These are phyloP conservation scores for Peltaster fructicola DNA, from an alignment of 2,329 filamentous ascomycete species.

Conservation along the genomic window DNA sequence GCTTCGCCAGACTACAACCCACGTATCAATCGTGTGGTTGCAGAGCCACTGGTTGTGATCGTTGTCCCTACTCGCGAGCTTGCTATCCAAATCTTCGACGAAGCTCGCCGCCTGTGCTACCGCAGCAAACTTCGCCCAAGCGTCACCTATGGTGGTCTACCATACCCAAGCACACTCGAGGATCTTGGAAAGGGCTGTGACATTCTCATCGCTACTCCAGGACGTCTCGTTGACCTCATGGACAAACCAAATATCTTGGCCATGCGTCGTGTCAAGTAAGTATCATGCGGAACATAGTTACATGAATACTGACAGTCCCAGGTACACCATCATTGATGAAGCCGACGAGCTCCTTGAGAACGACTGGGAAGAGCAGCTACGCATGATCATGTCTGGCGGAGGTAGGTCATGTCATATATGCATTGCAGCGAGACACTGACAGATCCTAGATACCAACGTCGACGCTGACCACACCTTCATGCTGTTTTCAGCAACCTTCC, in stretches of 20 bases:
- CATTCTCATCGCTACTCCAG: constrained; percentile 72
- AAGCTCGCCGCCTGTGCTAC: constrained; percentile 83
- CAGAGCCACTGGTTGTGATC: constrained; percentile 76
- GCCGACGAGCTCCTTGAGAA: constrained; percentile 73
- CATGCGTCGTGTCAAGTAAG: constrained; percentile 59
- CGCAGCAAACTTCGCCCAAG: constrained; percentile 86
- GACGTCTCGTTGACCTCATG: constrained; percentile 74
- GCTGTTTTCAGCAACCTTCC: constrained; percentile 93
- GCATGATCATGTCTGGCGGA: constrained; percentile 59
- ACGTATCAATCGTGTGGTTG: constrained; percentile 38
- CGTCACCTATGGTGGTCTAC: constrained; percentile 73
- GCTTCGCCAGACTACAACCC: constrained; percentile 30
- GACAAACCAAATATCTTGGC: constrained; percentile 49
- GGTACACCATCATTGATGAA: constrained; percentile 68
- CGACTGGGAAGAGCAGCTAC: constrained; percentile 64
- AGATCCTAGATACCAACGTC: constrained; percentile 48
- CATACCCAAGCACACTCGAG: constrained; percentile 47
- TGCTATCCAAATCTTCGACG: constrained; percentile 87
- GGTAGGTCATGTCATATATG: constrained; percentile 37
- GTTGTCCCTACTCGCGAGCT: constrained; percentile 79
- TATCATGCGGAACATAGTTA: constrained; percentile 12
- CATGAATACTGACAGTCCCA: constrained; percentile 12
- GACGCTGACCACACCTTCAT: constrained; percentile 52
- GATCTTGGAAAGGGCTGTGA: constrained; percentile 76
- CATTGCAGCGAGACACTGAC: constrained; percentile 5